A percentile compares a stretch with the other conserved stretches of the same genome.
Evolutionary conservation across 179 eudicot genomes (phyloP).

Genomic region (Patellifolia procumbens): DNA sequence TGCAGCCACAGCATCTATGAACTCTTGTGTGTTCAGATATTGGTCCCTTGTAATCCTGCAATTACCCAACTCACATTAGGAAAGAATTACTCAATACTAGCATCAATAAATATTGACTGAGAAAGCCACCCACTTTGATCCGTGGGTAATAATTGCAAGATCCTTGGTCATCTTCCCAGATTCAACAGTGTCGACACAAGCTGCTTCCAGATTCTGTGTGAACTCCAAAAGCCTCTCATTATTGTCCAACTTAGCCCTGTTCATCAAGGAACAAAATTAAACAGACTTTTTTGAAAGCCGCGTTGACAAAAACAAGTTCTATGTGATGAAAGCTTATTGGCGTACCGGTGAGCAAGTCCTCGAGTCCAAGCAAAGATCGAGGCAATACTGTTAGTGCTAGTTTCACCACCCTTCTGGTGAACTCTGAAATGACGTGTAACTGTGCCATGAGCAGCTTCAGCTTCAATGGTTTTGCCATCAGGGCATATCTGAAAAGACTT

Average conservation of each 20-base stretch:
- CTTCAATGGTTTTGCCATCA: conserved; percentile 97
- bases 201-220: conserved; percentile 84
- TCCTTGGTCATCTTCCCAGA: conserved; percentile 99
- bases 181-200: conserved; percentile 84
- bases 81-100: conserved; percentile 2
- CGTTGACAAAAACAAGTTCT: neutral
- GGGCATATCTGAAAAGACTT: conserved; percentile 67
- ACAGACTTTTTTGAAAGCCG: neutral
- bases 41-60: conserved; percentile 57
- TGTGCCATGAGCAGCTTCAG: conserved; percentile 99
- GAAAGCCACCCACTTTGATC: conserved; percentile 60
- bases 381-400: conserved; percentile 98
- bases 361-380: conserved; percentile 98
- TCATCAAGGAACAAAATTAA: conserved; percentile 17
- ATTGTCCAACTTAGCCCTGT: conserved; percentile 82
- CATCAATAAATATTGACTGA: neutral
- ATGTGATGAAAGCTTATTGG: conserved; percentile 2
- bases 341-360: conserved; percentile 91
- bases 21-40: conserved; percentile 80
- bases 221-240: conserved; percentile 73
- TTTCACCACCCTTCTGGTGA: conserved; percentile 98
- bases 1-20: conserved; percentile 75
- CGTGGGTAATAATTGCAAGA: conserved; percentile 90
- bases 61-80: conserved; percentile 6
- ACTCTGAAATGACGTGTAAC: conserved; percentile 95